phyloP scores from a whole-genome alignment of 768 basidiomycete genomes.

The Hortiboletus flavorubellus region DNA sequence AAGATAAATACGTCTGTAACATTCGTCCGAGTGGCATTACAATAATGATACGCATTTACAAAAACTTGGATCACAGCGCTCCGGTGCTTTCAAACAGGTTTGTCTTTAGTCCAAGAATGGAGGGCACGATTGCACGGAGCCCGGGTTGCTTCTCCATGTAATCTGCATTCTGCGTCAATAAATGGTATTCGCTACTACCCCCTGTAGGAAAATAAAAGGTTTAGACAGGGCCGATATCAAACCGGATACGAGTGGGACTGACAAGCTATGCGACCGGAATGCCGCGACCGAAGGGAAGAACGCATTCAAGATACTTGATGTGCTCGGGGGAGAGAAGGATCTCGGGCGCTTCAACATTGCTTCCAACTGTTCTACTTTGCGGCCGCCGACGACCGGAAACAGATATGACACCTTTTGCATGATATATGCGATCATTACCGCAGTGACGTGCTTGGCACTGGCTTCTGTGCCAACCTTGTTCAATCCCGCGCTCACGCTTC shows the following conservation, averaged over 20 bases:
- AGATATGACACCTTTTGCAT: conserved; percentile 53
- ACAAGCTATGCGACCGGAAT: conserved; percentile 38
- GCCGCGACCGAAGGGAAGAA: conserved; percentile 43
- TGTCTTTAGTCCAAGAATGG: background rate
- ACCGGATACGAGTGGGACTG: conserved; percentile 10
- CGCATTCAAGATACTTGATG: conserved; percentile 42
- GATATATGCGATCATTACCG: conserved; percentile 45
- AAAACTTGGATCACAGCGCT: background rate
- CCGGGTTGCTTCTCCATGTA: conserved; percentile 23
- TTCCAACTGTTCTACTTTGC: conserved; percentile 49
- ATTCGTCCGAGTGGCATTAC: background rate
- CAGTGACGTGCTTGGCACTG: conserved; percentile 44
- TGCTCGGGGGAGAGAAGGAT: conserved; percentile 45
- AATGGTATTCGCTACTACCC: conserved; percentile 22
- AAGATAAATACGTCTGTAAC: no score
- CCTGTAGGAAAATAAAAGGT: conserved; percentile 11
- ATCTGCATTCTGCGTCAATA: conserved; percentile 10
- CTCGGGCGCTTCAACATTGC: conserved; percentile 49
- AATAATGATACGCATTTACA: background rate
- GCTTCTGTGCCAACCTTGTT: conserved; percentile 51
- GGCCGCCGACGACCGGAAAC: conserved; percentile 50
- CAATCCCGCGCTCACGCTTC: conserved; percentile 39
- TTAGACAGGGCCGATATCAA: background rate
- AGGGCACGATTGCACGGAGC: conserved; percentile 1
- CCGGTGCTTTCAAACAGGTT: background rate